A percentile compares a stretch with the other conserved stretches of the same genome.
phyloP scores from a whole-genome alignment of 345 rosid genomes.

The Lepidium aucheri region DNA sequence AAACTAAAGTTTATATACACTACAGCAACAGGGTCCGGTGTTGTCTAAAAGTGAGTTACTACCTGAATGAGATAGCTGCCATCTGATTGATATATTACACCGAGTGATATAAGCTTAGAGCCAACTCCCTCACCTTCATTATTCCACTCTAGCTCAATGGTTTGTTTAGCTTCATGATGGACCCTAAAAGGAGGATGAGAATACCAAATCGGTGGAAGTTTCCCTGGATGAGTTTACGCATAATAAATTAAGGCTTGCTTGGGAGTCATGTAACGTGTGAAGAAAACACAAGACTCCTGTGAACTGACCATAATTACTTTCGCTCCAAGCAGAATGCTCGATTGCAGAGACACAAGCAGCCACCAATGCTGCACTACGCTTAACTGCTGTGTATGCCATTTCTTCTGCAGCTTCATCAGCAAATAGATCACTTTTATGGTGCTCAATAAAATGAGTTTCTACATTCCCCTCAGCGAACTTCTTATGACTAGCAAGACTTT shows the following conservation, averaged over 20 bases:
- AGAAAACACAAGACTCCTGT: constrained; percentile 13
- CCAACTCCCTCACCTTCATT: constrained; percentile 39
- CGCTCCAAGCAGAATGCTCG: constrained; percentile 41
- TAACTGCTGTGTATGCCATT: constrained; percentile 39
- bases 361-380: constrained; percentile 48
- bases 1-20: not conserved
- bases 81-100: constrained; percentile 43
- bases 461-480: constrained; percentile 72
- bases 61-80: constrained; percentile 72
- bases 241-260: constrained; percentile 3
- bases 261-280: not conserved
- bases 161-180: constrained; percentile 51
- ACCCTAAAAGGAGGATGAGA: constrained; percentile 74
- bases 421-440: constrained; percentile 65
- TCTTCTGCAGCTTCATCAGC: constrained; percentile 45
- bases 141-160: constrained; percentile 72
- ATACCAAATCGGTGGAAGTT: constrained; percentile 57
- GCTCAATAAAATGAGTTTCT: constrained; percentile 93
- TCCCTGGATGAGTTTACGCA: constrained; percentile 40
- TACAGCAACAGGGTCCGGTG: not conserved
- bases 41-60: constrained; percentile 5
- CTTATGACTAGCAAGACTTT: constrained; percentile 62
- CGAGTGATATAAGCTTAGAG: constrained; percentile 37
- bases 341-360: constrained; percentile 69
- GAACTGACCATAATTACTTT: constrained; percentile 44